Evolutionary conservation across 2,329 filamentous ascomycete species (phyloP).

Genomic region (Microascus cirrosus): DNA sequence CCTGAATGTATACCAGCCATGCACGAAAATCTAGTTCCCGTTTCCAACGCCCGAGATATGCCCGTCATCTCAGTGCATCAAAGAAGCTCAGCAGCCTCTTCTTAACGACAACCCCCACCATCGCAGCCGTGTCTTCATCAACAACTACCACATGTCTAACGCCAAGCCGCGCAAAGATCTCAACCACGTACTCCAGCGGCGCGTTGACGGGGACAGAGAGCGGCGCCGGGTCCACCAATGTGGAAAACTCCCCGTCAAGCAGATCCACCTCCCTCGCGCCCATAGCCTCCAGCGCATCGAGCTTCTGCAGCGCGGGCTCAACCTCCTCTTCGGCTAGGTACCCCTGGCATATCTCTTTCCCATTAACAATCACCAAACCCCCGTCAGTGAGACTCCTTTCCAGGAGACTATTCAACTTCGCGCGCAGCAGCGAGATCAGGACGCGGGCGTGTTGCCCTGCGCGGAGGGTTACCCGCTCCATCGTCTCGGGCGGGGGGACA

Average conservation of each 20-base stretch:
- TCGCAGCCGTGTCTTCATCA: constrained; percentile 35
- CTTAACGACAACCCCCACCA: constrained; percentile 46
- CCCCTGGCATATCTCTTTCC: constrained; percentile 34
- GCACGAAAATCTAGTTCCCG: background rate
- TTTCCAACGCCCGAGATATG: background rate
- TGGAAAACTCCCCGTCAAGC: constrained; percentile 20
- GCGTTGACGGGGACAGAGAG: constrained; percentile 36
- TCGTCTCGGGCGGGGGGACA: constrained; percentile 39
- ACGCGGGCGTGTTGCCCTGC: constrained; percentile 25
- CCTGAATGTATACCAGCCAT: background rate
- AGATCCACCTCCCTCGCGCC: constrained; percentile 16
- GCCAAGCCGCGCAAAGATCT: constrained; percentile 48
- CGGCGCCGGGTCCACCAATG: constrained; percentile 42
- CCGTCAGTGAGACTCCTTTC: constrained; percentile 43
- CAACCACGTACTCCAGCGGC: constrained; percentile 46
- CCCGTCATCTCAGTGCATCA: background rate
- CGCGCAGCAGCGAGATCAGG: constrained; percentile 26
- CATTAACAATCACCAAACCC: constrained; percentile 42
- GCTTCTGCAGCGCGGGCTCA: constrained; percentile 31
- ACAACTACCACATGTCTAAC: constrained; percentile 40
- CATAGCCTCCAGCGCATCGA: constrained; percentile 12
- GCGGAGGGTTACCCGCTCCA: constrained; percentile 41
- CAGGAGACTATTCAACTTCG: constrained; percentile 34
- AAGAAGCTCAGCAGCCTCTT: constrained; percentile 29
- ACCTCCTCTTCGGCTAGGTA: constrained; percentile 44